Conservation (phyloP, 177 flowering plant species). For the Tripterygium wilfordii region DNA sequence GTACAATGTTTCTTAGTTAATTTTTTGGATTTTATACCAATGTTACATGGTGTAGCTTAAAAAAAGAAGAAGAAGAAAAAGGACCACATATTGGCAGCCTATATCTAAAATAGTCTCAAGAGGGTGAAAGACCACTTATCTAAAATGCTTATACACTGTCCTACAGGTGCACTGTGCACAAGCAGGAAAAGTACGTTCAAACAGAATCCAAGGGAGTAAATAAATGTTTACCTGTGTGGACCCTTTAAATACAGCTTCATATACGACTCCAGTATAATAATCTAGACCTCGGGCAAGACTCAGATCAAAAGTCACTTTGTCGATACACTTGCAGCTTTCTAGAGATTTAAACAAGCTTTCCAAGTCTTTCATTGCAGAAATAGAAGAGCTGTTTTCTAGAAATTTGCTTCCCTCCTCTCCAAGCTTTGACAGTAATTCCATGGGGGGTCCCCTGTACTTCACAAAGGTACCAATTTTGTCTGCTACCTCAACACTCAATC, state of each 20-base stretch:
- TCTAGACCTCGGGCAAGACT: constrained; percentile 99
- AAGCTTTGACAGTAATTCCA: constrained; percentile 59
- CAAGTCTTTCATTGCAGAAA: constrained; percentile 62
- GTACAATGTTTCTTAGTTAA: too few relatives aligned
- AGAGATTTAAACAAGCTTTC: constrained; percentile 70
- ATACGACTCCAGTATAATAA: constrained; percentile 95
- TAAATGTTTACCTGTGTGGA: constrained; percentile 56
- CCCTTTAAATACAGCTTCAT: constrained; percentile 89
- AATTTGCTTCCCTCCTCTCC: constrained; percentile 64
- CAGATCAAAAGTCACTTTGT: constrained; percentile 83
- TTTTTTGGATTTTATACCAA: too few relatives aligned
- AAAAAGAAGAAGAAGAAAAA: too few relatives aligned
- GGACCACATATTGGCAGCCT: too few relatives aligned
- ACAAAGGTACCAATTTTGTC: constrained; percentile 82
- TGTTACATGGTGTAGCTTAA: too few relatives aligned
- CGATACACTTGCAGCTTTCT: constrained; percentile 56
- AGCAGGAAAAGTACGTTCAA: too few relatives aligned
- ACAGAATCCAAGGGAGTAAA: too few relatives aligned
- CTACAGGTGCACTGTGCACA: too few relatives aligned
- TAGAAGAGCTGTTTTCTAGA: constrained; percentile 43
- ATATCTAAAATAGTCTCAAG: too few relatives aligned
- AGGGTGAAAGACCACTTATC: too few relatives aligned
- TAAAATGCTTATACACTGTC: too few relatives aligned
- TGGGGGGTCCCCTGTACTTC: constrained; percentile 69
- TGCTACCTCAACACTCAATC: constrained; percentile 63